Evolutionary conservation across 495 filamentous ascomycete species (phyloP), one percentile per base, ranked within the genome.

Genomic region (Chaetomidium leptoderma): DNA sequence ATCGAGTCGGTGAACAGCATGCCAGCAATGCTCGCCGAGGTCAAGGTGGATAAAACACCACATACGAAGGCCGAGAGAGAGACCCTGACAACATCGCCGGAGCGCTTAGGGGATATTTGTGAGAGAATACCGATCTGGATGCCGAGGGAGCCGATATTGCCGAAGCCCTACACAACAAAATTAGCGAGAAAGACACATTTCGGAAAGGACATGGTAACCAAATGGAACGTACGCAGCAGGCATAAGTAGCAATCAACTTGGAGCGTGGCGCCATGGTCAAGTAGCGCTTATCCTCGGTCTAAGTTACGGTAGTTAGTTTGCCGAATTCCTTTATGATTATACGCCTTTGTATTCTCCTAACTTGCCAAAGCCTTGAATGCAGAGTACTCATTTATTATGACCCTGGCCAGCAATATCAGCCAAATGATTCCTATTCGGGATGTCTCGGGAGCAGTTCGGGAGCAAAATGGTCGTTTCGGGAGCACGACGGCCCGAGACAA

Each of bases 61-160:
- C 86, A 83, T 30, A 93, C 74, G 64, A 96, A 79, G 0, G 91
- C 89, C 37, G 83, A 87, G 27, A 93, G 36, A 4, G 91, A 90
- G 16, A 95, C 78, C 48, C 79, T 81, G 21, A 86, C 84, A 17
- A 96, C 84, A 66, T 92, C 88, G 19, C 85, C 89, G 59, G 78
- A 77, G 26, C 91, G 81, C 24, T 76, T 73, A 0, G 91, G 90
- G 2, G 88, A 82, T 48, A 96, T 79, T 74, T 95, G 90, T 0
- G 85, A 82, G 7, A 95, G 74, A 39, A 96, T 88, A 70, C 89
- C 88, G 55, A 92, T 92, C 70, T 95, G 90, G 55, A 87, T 91
- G 58, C 89, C 90, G 36, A 92, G 82, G 35, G 88, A 89, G 46
- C 83, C 83, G 59, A 92, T 84, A 69, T 92, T 95, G 45, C 86